A percentile compares a stretch with the other conserved stretches of the same genome.
phyloP scores from a whole-genome alignment of 2,329 filamentous ascomycete genomes.

The Xylariaceae sp. region DNA sequence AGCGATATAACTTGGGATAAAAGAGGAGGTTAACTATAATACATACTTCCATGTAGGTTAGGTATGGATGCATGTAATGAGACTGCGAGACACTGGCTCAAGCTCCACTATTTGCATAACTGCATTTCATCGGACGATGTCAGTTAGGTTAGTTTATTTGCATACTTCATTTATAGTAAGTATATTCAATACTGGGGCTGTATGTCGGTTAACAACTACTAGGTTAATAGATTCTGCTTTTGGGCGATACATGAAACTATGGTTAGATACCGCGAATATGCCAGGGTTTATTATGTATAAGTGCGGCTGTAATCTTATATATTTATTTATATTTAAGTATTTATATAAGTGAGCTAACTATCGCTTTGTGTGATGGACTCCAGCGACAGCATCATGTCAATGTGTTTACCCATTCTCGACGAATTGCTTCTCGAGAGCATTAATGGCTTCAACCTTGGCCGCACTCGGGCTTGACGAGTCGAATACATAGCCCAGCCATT shows the following conservation, averaged over 20 bases:
- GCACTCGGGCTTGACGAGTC: constrained; percentile 62
- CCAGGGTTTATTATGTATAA: no score
- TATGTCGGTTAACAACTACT: neutral
- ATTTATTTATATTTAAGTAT: no score
- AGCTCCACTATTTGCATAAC: neutral
- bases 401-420: neutral
- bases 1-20: no score
- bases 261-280: no score
- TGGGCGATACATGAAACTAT: no score
- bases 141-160: neutral
- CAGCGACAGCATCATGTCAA: neutral
- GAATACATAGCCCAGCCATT: constrained; percentile 85
- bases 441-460: constrained; percentile 49
- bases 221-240: neutral
- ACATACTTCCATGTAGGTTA: no score
- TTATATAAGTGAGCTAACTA: no score
- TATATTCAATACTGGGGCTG: neutral
- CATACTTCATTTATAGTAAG: neutral
- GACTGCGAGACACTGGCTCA: neutral
- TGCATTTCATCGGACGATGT: neutral
- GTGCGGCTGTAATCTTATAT: no score
- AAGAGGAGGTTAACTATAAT: no score
- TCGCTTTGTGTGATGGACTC: no score
- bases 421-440: constrained; percentile 40
- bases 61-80: neutral